These are phyloP conservation scores for Podospora pseudocomata DNA, from an alignment of 495 filamentous ascomycete genomes.

Conservation along the genomic window DNA sequence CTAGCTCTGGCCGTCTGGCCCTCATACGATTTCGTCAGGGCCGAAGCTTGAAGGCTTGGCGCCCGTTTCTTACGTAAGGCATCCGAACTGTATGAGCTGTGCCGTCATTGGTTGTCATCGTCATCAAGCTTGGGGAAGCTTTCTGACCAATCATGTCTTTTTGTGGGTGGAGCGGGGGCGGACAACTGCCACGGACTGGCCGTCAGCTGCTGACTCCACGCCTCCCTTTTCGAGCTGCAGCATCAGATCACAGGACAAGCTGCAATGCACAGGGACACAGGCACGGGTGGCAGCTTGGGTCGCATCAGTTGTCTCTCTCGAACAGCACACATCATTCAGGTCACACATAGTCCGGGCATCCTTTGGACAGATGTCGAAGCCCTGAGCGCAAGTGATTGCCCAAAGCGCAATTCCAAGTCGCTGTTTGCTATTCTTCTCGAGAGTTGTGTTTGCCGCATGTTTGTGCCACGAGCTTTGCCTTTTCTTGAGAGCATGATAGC, in stretches of 20 bases:
- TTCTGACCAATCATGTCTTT: neutral
- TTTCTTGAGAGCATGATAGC: neutral
- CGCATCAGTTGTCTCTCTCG: neutral
- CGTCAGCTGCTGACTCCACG: neutral
- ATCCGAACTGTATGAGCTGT: neutral
- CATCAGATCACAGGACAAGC: neutral
- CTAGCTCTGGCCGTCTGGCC: conserved; percentile 14
- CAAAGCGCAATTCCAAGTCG: neutral
- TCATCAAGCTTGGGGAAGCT: neutral
- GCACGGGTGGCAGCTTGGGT: conserved; percentile 4
- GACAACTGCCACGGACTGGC: neutral
- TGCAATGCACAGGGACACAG: neutral
- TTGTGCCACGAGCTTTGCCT: neutral
- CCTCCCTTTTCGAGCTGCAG: neutral
- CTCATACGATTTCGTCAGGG: conserved; percentile 26
- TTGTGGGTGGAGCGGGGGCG: neutral
- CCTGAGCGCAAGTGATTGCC: neutral
- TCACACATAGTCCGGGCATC: neutral
- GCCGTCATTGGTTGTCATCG: conserved; percentile 3
- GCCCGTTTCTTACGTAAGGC: conserved; percentile 17
- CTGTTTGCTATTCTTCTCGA: neutral
- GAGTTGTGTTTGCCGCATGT: neutral
- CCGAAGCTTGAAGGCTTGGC: conserved; percentile 18
- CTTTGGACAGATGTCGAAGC: neutral
- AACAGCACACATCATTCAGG: neutral